Conservation (phyloP, 768 basidiomycete species). For the Lepiota venenata region DNA sequence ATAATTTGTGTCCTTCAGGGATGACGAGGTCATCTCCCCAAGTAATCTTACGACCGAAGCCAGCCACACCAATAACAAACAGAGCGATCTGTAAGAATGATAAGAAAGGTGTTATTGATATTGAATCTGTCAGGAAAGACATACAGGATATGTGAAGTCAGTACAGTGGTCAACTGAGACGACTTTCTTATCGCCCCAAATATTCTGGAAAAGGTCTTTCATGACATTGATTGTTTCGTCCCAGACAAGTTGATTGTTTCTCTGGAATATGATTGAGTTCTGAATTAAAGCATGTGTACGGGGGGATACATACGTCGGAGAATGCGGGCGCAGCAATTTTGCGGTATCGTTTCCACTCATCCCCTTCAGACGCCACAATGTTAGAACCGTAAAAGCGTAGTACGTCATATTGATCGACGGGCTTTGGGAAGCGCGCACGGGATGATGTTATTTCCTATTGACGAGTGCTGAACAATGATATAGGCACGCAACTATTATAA, state of each 20-base stretch:
- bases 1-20: conserved; percentile 38
- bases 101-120: background rate
- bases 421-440: conserved; percentile 55
- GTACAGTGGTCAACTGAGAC: conserved; percentile 43
- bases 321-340: conserved; percentile 63
- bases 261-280: conserved; percentile 20
- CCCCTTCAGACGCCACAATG: conserved; percentile 61
- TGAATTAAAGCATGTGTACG: background rate
- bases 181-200: conserved; percentile 41
- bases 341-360: conserved; percentile 63
- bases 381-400: conserved; percentile 56
- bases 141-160: conserved; percentile 51
- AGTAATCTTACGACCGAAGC: conserved; percentile 44
- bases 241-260: conserved; percentile 47
- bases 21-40: conserved; percentile 34
- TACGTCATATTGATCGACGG: conserved; percentile 39
- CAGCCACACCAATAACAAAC: conserved; percentile 41
- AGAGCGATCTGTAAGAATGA: conserved; percentile 38
- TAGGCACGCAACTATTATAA: background rate
- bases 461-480: background rate
- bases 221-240: conserved; percentile 39
- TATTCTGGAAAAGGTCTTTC: conserved; percentile 39
- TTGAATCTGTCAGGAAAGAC: conserved; percentile 9
- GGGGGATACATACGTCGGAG: conserved; percentile 45
- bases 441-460: conserved; percentile 46